Percentiles rank a stretch among this genome's conserved stretches.
Evolutionary conservation across 192 early-diverging fungal species (phyloP).

Genomic region (Thoreauomyces humboldtii): DNA sequence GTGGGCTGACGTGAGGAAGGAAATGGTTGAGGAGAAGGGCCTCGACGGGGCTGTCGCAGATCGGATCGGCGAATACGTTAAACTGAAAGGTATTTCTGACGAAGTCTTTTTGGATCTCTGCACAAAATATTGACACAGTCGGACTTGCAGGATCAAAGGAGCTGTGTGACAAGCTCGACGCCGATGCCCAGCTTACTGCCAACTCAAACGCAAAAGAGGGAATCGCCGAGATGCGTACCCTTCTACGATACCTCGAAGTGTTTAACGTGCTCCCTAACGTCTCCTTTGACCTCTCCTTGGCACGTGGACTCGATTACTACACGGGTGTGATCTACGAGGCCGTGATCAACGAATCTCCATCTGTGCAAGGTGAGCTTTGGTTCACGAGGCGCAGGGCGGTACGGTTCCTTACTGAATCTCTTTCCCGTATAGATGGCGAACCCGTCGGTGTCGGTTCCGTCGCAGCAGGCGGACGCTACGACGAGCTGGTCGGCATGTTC

Average conservation of each 20-base stretch:
- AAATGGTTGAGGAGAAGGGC: constrained; percentile 94
- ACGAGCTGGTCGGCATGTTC: constrained; percentile 97
- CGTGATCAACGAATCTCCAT: constrained; percentile 46
- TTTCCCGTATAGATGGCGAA: constrained; percentile 56
- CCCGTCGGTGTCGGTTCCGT: constrained; percentile 89
- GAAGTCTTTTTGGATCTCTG: too few relatives aligned
- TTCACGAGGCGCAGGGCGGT: too few relatives aligned
- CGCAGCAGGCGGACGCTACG: constrained; percentile 96
- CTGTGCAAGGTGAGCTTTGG: constrained; percentile 27
- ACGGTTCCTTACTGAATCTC: too few relatives aligned
- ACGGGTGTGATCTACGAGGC: constrained; percentile 99
- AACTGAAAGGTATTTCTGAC: constrained; percentile 63
- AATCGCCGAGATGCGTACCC: constrained; percentile 77
- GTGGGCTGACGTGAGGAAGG: constrained; percentile 90
- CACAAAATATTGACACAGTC: background rate
- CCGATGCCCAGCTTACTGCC: constrained; percentile 59
- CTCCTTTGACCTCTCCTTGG: constrained; percentile 91
- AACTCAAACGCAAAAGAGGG: constrained; percentile 75
- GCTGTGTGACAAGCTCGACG: constrained; percentile 69
- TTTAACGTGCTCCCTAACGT: constrained; percentile 70
- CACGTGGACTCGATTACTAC: constrained; percentile 98
- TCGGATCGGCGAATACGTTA: constrained; percentile 89
- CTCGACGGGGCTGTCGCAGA: constrained; percentile 77
- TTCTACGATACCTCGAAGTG: constrained; percentile 83
- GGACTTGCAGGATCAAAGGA: constrained; percentile 72